phyloP scores from a whole-genome alignment of 2,329 filamentous ascomycete genomes.

The Apiospora rasikravindrae region DNA sequence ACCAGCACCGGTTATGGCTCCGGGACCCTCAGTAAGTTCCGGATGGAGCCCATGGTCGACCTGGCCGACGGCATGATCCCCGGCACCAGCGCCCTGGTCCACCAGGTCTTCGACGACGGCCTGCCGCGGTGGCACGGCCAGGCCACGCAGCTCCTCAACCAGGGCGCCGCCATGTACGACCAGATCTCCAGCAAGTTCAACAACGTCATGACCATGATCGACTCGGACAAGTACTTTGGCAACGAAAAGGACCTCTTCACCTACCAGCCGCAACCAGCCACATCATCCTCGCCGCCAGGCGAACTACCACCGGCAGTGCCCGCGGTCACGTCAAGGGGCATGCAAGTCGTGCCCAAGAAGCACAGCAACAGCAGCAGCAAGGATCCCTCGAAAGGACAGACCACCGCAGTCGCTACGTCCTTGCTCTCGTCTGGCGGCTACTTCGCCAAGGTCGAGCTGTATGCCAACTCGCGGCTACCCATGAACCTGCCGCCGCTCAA shows the following conservation, averaged over 20 bases:
- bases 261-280: slow-evolving; percentile 37
- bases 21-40: slow-evolving; percentile 40
- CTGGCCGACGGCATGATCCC: slow-evolving; percentile 49
- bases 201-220: slow-evolving; percentile 73
- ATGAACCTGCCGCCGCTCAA: slow-evolving; percentile 69
- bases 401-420: slow-evolving; percentile 39
- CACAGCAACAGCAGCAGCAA: slow-evolving; percentile 33
- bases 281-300: slow-evolving; percentile 23
- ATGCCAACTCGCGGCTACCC: slow-evolving; percentile 78
- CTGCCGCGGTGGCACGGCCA: slow-evolving; percentile 49
- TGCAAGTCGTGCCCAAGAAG: slow-evolving; percentile 14
- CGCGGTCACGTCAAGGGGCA: neutral
- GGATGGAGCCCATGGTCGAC: slow-evolving; percentile 48
- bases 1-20: slow-evolving; percentile 23
- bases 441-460: slow-evolving; percentile 79
- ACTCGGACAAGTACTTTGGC: slow-evolving; percentile 61
- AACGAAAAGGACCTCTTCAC: slow-evolving; percentile 60
- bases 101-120: slow-evolving; percentile 49
- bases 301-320: slow-evolving; percentile 14
- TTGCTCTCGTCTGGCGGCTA: slow-evolving; percentile 57
- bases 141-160: slow-evolving; percentile 50
- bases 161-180: slow-evolving; percentile 58
- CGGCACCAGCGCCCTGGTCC: slow-evolving; percentile 35
- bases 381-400: slow-evolving; percentile 43
- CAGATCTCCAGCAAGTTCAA: slow-evolving; percentile 68